Conservation (phyloP, 2,329 filamentous ascomycete genomes). For the Clarireedia homoeocarpa region DNA sequence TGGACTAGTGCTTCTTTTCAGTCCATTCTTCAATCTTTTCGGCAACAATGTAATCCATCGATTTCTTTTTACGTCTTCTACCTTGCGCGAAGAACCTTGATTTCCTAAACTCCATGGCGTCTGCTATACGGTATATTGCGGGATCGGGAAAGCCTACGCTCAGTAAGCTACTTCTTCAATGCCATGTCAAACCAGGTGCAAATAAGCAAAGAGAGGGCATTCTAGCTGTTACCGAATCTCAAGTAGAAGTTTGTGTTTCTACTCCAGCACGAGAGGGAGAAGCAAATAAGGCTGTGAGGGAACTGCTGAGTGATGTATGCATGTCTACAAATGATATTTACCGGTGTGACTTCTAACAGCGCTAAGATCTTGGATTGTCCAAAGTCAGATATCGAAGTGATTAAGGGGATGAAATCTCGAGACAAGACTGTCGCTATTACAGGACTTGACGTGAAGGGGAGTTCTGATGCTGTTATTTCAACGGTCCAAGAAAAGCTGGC, state of each 20-base stretch:
- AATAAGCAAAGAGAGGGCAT: conserved; percentile 56
- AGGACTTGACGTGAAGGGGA: conserved; percentile 27
- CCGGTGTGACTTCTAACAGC: not conserved
- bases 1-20: not conserved
- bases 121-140: not conserved
- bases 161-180: conserved; percentile 46
- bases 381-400: conserved; percentile 55
- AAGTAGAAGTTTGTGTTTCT: conserved; percentile 57
- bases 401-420: conserved; percentile 54
- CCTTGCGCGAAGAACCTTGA: not conserved
- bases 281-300: conserved; percentile 58
- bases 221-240: conserved; percentile 44
- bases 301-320: conserved; percentile 51
- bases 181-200: conserved; percentile 60
- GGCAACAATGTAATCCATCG: not conserved
- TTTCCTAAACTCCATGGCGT: not conserved
- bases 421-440: conserved; percentile 49
- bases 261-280: conserved; percentile 59
- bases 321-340: not conserved
- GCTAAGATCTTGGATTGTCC: conserved; percentile 48
- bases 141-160: not conserved
- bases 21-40: not conserved
- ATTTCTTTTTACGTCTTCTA: not conserved
- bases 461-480: conserved; percentile 27
- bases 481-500: conserved; percentile 19